Percentiles rank a stretch among this genome's conserved stretches.
phyloP scores from a whole-genome alignment of 805 yeast genomes.

The Candida berthetii region DNA sequence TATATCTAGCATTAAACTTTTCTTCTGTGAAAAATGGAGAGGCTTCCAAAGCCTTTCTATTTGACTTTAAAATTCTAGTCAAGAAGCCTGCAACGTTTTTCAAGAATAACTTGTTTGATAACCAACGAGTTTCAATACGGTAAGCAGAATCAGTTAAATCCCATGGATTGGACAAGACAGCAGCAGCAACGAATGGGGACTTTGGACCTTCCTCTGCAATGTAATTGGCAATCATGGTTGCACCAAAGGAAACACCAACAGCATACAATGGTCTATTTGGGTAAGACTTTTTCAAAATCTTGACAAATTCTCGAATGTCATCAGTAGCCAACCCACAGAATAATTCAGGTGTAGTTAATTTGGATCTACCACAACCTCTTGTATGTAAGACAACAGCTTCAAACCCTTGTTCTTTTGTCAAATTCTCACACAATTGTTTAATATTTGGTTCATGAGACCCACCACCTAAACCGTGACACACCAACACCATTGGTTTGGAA shows the following conservation, averaged over 20 bases:
- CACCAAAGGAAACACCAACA: conserved; percentile 71
- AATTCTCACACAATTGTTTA: conserved; percentile 42
- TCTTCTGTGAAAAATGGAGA: conserved; percentile 26
- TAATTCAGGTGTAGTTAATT: conserved; percentile 59
- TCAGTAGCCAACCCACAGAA: conserved; percentile 66
- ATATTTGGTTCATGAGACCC: conserved; percentile 76
- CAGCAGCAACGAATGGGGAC: conserved; percentile 49
- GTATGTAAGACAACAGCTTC: conserved; percentile 62
- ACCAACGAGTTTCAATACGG: conserved; percentile 30
- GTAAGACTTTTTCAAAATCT: conserved; percentile 40
- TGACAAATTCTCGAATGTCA: conserved; percentile 57
- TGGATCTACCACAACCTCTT: conserved; percentile 75
- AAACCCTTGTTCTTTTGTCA: conserved; percentile 35
- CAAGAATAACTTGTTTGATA: conserved; percentile 35
- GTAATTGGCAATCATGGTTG: conserved; percentile 58
- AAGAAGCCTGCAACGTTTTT: conserved; percentile 35
- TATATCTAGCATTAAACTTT: conserved; percentile 28
- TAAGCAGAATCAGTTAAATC: conserved; percentile 52
- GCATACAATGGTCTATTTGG: conserved; percentile 61
- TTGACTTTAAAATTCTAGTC: conserved; percentile 37
- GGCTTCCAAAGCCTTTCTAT: conserved; percentile 27
- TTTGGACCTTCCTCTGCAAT: conserved; percentile 60
- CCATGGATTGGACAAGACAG: conserved; percentile 67
- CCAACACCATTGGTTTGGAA: conserved; percentile 49
- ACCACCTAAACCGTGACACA: conserved; percentile 72